Base-by-base conservation (phyloP, 2,329 filamentous ascomycete genomes). In the Fusarium penzigii region DNA sequence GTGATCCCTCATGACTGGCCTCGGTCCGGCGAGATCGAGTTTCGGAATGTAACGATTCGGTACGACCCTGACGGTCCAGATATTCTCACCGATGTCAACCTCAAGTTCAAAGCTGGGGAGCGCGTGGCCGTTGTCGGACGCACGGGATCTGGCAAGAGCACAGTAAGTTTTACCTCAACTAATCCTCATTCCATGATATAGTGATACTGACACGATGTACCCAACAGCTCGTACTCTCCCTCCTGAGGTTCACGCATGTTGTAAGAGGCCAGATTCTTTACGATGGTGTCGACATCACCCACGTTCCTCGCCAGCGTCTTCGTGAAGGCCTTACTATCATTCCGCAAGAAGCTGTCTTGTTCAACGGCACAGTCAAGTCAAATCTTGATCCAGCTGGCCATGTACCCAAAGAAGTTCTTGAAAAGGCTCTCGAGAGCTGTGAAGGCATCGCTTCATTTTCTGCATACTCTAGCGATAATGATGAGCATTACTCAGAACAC, bases 101-200 rank as follows among this genome's bases (percentile, higher is more conserved):
- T 82, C 42, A 75, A 73, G 34, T 79, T 82, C 55, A 74, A 72
- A 12, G 88, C 87, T 0, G 89, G 90, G 1, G 87, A 89, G 48
- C 87, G 88, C 46, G 89, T 89, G 1, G 90, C 90, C 0, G 79
- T 96, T 17, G 88, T 92, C 11, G 91, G 91, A 2, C 84, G 90
- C 10, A 95, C 90, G 0, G 86, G 89, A 0, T 91, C 88, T 5
- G 91, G 91, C 4, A 96, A 96, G 70, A 91, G 87, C 46, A 95
- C 90, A 0, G 80, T 93, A 66, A 68, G 77, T 68, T 42, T 17
- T 29, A n/a, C 3, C 16, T 34, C 13, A 13, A 25, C 20, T n/a
- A 25, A n/a, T n/a, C 3, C 43, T 29, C 14, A 6, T n/a, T 40
- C 36, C 17, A 6, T 20, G 1, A 20, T 17, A 14, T 10, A 14